Evolutionary conservation across 1,139 yeast species (phyloP), one percentile per base, ranked within the genome.

Genomic region (Saccharomyces hybrid): DNA sequence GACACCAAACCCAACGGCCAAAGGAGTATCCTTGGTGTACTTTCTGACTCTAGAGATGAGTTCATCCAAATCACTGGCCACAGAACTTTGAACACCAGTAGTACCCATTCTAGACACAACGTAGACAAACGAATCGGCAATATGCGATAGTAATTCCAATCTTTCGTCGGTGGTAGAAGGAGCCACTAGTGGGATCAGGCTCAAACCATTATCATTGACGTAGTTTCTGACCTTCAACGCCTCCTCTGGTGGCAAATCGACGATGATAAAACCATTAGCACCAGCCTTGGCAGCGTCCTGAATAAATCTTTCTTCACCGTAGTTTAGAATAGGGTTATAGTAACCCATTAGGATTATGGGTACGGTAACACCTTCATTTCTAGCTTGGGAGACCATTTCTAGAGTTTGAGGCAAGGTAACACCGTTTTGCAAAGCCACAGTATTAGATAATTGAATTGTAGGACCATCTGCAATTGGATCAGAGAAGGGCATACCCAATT

Each of bases 391-490:
- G 32, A 93, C 88, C 56, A 88, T 70, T 14, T 87, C 90, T 58
- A 93, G 75, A 60, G 88, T 82, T 64, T 78, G 77, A 7, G 76
- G 69, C 57, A 89, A 84, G 31, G 90, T 84, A 57, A 90, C 82
- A 13, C 96, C 96, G 64, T 93, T 90, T 32, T 81, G 78, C 61
- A 93, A 78, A 11, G 99, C 95, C 25, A 74, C 76, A 38, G 81
- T 81, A 73, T 91, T 91, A 46, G 98, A 89, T 42, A 77, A 82
- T 73, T 93, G 99, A 64, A 93, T 93, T 14, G 96, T 89, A 44
- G 98, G 96, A 49, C 99, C 99, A 71, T 93, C 99, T 47, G 98
- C 99, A 67, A 93, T 89, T 47, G 99, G 99, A 70, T 93, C 99
- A n/a, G 97, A 86, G 71, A 93, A 93, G 47, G 99, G 99, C 68